Evolutionary conservation across 225 moss, liverwort and hornwort genomes (phyloP).

Genomic region (Ulota crispa): DNA sequence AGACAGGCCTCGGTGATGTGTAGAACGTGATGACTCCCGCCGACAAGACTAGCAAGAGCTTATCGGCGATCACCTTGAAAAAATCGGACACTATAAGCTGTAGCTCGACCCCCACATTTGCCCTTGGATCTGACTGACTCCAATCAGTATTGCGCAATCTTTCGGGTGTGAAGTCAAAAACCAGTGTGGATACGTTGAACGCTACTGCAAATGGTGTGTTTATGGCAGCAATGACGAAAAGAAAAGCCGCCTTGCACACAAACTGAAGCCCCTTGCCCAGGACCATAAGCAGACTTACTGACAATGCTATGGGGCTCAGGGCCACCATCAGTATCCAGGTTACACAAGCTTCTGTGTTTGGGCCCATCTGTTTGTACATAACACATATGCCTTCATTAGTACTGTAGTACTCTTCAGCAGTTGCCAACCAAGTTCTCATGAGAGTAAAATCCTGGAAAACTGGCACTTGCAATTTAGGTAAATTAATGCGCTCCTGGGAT

Average conservation of each 20-base stretch:
- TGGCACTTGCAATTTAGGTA: neutral
- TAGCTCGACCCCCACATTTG: rapidly evolving
- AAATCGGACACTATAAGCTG: no score
- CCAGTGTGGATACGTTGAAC: neutral
- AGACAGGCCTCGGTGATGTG: rapidly evolving
- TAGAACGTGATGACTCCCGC: neutral
- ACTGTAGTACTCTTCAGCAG: rapidly evolving
- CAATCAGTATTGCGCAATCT: no score
- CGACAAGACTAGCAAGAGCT: neutral
- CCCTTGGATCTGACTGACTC: neutral
- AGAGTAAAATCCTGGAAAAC: no score
- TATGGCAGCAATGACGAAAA: neutral
- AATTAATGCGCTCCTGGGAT: no score
- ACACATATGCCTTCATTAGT: neutral
- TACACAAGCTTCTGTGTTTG: neutral
- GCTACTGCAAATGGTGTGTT: neutral
- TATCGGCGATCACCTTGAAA: neutral
- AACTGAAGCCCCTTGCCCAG: rapidly evolving
- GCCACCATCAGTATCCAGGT: rapidly evolving
- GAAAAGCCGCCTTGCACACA: rapidly evolving
- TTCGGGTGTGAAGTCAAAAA: no score
- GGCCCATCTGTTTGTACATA: neutral
- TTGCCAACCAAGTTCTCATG: neutral
- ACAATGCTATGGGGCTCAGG: rapidly evolving
- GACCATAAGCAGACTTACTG: rapidly evolving